Evolutionary conservation across 805 yeast genomes (phyloP).

Genomic region (Candida peoriensis): DNA sequence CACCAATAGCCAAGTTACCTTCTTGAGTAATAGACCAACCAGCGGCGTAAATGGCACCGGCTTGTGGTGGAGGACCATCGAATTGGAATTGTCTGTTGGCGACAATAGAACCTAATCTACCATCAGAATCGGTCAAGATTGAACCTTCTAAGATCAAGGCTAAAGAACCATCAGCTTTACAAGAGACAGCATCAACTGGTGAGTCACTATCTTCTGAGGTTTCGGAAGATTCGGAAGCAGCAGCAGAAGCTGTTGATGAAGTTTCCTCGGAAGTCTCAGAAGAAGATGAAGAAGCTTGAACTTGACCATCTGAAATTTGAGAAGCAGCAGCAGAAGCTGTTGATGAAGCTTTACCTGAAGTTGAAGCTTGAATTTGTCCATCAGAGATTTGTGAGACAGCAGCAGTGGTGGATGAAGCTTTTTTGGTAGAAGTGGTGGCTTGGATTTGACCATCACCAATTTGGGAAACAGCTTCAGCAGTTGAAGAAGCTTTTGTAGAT

Average conservation of each 20-base stretch:
- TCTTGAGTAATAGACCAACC: slow-evolving; percentile 58
- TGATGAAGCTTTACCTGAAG: not conserved
- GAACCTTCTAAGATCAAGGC: slow-evolving; percentile 4
- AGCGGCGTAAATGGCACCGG: slow-evolving; percentile 65
- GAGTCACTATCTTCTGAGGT: no score
- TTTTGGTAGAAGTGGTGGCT: slow-evolving; percentile 19
- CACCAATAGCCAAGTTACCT: slow-evolving; percentile 60
- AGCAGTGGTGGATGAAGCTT: slow-evolving; percentile 52
- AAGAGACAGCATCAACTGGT: slow-evolving; percentile 49
- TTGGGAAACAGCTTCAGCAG: slow-evolving; percentile 23
- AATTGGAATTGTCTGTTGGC: slow-evolving; percentile 58
- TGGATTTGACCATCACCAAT: slow-evolving; percentile 17
- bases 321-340: slow-evolving; percentile 3
- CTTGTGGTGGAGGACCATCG: slow-evolving; percentile 85
- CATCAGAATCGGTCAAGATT: slow-evolving; percentile 8
- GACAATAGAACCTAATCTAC: slow-evolving; percentile 16
- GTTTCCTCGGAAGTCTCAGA: not conserved
- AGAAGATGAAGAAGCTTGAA: not conserved
- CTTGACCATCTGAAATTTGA: slow-evolving; percentile 3
- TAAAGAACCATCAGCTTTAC: slow-evolving; percentile 5
- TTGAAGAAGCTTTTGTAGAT: slow-evolving; percentile 14
- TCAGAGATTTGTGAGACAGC: slow-evolving; percentile 39
- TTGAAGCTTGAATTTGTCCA: slow-evolving; percentile 39
- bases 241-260: not conserved
- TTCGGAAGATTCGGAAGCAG: no score